Conservation (phyloP, 2,329 filamentous ascomycete species). For the Alternaria solani region DNA sequence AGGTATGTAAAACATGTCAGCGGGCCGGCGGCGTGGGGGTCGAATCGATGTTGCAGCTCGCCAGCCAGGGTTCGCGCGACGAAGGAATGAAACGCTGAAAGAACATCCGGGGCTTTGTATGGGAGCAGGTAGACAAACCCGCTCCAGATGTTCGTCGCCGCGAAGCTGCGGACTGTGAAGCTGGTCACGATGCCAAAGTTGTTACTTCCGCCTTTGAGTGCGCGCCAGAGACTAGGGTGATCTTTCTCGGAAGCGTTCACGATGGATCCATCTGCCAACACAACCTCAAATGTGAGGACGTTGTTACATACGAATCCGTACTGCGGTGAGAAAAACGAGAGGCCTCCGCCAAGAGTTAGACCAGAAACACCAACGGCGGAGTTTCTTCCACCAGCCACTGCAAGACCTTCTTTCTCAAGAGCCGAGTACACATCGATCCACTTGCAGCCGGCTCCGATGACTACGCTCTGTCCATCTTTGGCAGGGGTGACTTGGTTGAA, state of each 20-base stretch:
- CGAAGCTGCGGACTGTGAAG: slow-evolving; percentile 30
- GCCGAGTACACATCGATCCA: slow-evolving; percentile 28
- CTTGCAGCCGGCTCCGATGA: slow-evolving; percentile 29
- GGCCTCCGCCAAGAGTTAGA: slow-evolving; percentile 48
- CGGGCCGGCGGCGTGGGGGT: slow-evolving; percentile 56
- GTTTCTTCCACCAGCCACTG: slow-evolving; percentile 34
- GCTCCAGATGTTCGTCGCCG: slow-evolving; percentile 43
- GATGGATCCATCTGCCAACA: slow-evolving; percentile 48
- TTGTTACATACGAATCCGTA: slow-evolving; percentile 46
- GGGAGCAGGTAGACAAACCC: slow-evolving; percentile 36
- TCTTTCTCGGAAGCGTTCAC: slow-evolving; percentile 36
- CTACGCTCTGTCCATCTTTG: slow-evolving; percentile 15
- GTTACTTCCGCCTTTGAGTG: slow-evolving; percentile 48
- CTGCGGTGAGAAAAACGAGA: slow-evolving; percentile 45
- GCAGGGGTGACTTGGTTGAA: slow-evolving; percentile 22
- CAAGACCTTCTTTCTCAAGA: slow-evolving; percentile 26
- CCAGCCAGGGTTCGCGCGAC: slow-evolving; percentile 11
- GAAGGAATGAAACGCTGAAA: slow-evolving; percentile 19
- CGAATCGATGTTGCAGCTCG: slow-evolving; percentile 21
- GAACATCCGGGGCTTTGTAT: slow-evolving; percentile 17
- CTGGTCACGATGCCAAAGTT: slow-evolving; percentile 51
- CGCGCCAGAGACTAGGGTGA: slow-evolving; percentile 41
- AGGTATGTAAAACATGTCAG: slow-evolving; percentile 66
- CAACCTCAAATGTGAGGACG: slow-evolving; percentile 45
- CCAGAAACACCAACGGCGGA: slow-evolving; percentile 41